Evolutionary conservation across 202 grass and related monocot species (phyloP).

Genomic region (Panicum virgatum): DNA sequence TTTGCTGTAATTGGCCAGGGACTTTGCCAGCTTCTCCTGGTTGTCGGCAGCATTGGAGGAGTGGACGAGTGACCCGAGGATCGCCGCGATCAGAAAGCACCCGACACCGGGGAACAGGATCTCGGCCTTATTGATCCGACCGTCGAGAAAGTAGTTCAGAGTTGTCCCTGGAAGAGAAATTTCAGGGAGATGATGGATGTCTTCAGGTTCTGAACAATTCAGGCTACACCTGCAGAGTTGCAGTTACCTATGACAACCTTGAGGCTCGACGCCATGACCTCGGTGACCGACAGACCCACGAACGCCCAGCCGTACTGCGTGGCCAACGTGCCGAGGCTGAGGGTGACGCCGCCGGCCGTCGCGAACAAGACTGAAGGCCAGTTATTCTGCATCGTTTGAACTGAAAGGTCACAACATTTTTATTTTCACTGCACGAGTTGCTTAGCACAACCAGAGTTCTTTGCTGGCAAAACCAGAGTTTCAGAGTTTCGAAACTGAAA

Average conservation of each 20-base stretch:
- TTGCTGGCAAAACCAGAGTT: neutral
- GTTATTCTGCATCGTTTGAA: constrained; percentile 52
- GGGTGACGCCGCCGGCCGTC: constrained; percentile 68
- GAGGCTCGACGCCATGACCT: constrained; percentile 88
- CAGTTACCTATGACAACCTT: constrained; percentile 86
- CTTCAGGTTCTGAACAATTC: neutral
- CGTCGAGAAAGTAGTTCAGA: constrained; percentile 91
- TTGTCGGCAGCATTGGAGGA: constrained; percentile 91
- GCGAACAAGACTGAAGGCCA: constrained; percentile 89
- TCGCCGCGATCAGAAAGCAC: constrained; percentile 87
- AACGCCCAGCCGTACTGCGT: constrained; percentile 96
- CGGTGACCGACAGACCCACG: constrained; percentile 82
- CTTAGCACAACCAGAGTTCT: neutral
- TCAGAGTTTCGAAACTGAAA: too few relatives aligned
- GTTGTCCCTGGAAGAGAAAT: constrained; percentile 59
- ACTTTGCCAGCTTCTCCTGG: constrained; percentile 68
- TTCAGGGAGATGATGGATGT: neutral
- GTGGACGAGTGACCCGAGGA: constrained; percentile 84
- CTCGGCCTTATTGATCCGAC: constrained; percentile 82
- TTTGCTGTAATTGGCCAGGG: constrained; percentile 33
- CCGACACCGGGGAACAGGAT: constrained; percentile 88
- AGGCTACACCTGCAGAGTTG: neutral
- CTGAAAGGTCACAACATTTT: neutral
- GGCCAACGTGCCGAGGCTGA: constrained; percentile 79
- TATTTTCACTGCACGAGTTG: neutral